These are phyloP conservation scores for Podosphaera aphanis DNA, from an alignment of 2,329 filamentous ascomycete genomes.

Conservation along the genomic window DNA sequence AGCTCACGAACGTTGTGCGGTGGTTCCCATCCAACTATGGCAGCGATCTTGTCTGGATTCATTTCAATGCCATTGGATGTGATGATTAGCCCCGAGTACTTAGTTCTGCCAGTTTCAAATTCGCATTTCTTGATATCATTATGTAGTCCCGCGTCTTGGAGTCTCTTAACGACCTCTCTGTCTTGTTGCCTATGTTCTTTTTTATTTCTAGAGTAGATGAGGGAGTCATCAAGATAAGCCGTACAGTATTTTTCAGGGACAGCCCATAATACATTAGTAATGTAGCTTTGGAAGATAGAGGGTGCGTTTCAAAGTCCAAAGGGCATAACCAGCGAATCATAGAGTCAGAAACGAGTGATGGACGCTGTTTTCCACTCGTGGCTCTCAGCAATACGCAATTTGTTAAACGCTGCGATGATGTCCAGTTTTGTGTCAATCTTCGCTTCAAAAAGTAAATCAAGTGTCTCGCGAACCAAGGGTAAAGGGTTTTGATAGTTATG, in stretches of 20 bases:
- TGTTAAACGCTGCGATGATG: conserved; percentile 2
- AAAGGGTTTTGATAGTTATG: neutral
- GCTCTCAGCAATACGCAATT: conserved; percentile 3
- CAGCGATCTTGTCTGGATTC: neutral
- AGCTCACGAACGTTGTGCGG: no score
- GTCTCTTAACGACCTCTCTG: neutral
- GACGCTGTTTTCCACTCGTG: conserved; percentile 8
- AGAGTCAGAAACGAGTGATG: neutral
- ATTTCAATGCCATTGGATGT: neutral
- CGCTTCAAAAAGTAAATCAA: neutral
- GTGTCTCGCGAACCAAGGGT: neutral
- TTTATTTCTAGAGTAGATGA: conserved; percentile 1
- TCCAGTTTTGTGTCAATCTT: conserved; percentile 2
- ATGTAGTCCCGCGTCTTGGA: neutral
- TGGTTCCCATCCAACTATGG: no score
- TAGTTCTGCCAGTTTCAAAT: neutral
- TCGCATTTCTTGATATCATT: conserved; percentile 1
- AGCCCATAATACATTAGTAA: conserved; percentile 1
- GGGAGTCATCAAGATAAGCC: conserved; percentile 2
- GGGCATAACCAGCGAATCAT: neutral
- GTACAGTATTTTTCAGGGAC: neutral
- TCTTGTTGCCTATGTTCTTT: neutral
- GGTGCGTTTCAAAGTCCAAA: neutral
- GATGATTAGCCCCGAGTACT: conserved; percentile 1
- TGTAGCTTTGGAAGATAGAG: conserved; percentile 1